Evolutionary conservation across 352 stramenopile genomes (phyloP).

Genomic region (Phytophthora vignae): DNA sequence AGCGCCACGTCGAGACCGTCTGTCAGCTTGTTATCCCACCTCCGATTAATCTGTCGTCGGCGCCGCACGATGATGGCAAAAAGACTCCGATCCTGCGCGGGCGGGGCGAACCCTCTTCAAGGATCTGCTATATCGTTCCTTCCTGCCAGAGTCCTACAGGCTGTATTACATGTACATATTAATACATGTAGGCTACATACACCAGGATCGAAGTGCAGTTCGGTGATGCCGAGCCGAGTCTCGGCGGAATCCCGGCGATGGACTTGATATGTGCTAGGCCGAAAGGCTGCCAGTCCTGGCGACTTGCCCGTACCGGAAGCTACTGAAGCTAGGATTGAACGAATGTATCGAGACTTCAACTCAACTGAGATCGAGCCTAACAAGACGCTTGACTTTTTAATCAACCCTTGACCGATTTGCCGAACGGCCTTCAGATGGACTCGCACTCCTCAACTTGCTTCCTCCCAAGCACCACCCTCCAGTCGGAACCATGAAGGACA

Average conservation of each 20-base stretch:
- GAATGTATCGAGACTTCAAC: background rate
- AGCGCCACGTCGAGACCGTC: constrained; percentile 14
- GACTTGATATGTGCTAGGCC: constrained; percentile 3
- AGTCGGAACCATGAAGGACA: constrained; percentile 13
- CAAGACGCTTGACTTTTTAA: background rate
- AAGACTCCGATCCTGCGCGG: too few relatives aligned
- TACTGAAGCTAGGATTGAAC: background rate
- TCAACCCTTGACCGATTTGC: constrained; percentile 25
- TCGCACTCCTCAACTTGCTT: constrained; percentile 39
- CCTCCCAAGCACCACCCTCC: constrained; percentile 20
- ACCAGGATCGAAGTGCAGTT: background rate
- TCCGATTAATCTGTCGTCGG: constrained; percentile 21
- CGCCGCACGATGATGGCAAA: background rate
- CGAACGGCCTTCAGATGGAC: constrained; percentile 20
- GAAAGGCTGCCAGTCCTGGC: background rate
- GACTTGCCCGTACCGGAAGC: background rate
- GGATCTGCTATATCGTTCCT: constrained; percentile 3
- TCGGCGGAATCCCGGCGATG: background rate
- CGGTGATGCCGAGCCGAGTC: constrained; percentile 4
- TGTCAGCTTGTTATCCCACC: constrained; percentile 15
- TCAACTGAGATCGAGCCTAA: background rate
- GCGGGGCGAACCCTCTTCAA: constrained; percentile 2
- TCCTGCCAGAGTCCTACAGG: background rate
- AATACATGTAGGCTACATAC: background rate
- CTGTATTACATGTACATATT: background rate